A percentile compares a stretch with the other conserved stretches of the same genome.
These are phyloP conservation scores for Diddensiella santjacobensis DNA, from an alignment of 805 yeast genomes.

Conservation along the genomic window DNA sequence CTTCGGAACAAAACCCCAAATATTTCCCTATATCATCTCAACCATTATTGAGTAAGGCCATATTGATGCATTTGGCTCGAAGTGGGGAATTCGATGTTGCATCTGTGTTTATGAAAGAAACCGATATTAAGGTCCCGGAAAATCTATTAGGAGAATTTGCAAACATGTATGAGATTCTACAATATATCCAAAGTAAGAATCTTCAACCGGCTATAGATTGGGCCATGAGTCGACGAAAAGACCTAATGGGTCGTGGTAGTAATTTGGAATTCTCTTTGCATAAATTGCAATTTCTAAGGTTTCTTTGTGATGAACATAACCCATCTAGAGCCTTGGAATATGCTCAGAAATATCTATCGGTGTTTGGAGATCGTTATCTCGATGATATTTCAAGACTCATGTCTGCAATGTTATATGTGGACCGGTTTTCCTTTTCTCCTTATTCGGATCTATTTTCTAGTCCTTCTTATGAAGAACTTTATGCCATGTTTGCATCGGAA, in stretches of 20 bases:
- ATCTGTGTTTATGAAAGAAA: slow-evolving; percentile 30
- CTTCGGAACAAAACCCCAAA: slow-evolving; percentile 18
- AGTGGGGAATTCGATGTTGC: slow-evolving; percentile 43
- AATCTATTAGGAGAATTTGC: slow-evolving; percentile 37
- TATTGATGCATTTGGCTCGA: slow-evolving; percentile 46
- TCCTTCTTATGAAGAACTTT: slow-evolving; percentile 32
- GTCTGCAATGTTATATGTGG: slow-evolving; percentile 35
- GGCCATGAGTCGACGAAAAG: slow-evolving; percentile 34
- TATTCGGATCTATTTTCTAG: slow-evolving; percentile 24
- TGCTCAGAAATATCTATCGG: slow-evolving; percentile 40
- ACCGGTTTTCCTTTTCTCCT: slow-evolving; percentile 11
- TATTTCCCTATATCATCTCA: slow-evolving; percentile 8
- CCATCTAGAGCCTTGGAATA: slow-evolving; percentile 34
- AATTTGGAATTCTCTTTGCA: slow-evolving; percentile 46
- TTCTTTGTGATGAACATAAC: slow-evolving; percentile 27
- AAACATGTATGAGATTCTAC: slow-evolving; percentile 42
- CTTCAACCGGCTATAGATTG: slow-evolving; percentile 48
- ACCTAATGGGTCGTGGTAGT: slow-evolving; percentile 36
- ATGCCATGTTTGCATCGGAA: slow-evolving; percentile 42
- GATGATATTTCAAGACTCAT: slow-evolving; percentile 44
- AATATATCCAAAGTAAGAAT: slow-evolving; percentile 36
- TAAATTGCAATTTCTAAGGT: slow-evolving; percentile 38
- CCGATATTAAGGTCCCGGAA: slow-evolving; percentile 32
- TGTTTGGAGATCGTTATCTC: slow-evolving; percentile 40
- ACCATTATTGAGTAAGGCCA: slow-evolving; percentile 37